Evolutionary conservation across 129 eudicot species (phyloP), one percentile per base, ranked within the genome.

Genomic region (Arctium minus): DNA sequence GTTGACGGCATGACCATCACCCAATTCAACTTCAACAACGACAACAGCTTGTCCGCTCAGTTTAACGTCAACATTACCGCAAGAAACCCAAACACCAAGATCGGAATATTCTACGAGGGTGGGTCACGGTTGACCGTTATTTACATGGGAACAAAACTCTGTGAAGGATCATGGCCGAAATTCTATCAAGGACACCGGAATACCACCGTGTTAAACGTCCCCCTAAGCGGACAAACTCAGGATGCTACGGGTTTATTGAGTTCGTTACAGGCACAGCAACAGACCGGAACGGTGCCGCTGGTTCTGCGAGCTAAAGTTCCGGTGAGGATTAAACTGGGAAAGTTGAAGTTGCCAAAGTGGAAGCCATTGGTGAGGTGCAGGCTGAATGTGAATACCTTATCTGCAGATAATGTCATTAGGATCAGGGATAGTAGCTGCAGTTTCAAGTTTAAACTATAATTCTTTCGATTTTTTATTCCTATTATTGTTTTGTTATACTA

Each of bases 161-260:
- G 94, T 53, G 90, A 96, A 81, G 99, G 99, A 12, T 67, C 93
- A 27, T 88, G 91, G 93, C 99, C 99, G 0, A 86, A 82, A 75
- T 96, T 96, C 79, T 96, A 96, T 85, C 99, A 96, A 78, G 99
- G 97, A 4, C 99, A 96, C 79, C 82, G 85, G 56, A 96, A 93
- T 84, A 96, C 99, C 0, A 96, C 97, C 3, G 77, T 82, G 73
- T 67, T 91, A 22, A 37, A 85, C 65, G 68, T 95, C 36, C 72
- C 83, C 8, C 22, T 90, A 35, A 60, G 88, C 1, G 99, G 97
- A n/a, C 92, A 87, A 56, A 76, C 87, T 0, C 70, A 50, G 67
- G 89, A 89, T 31, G 98, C 89, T 0, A 2, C 85, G 0, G 91
- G 83, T 4, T 72, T 92, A 78, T 70, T 86, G 50, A 31, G 39